Percentiles rank a stretch among this genome's conserved stretches.
Conservation (phyloP, 768 basidiomycete species). For the Mycena crocata region DNA sequence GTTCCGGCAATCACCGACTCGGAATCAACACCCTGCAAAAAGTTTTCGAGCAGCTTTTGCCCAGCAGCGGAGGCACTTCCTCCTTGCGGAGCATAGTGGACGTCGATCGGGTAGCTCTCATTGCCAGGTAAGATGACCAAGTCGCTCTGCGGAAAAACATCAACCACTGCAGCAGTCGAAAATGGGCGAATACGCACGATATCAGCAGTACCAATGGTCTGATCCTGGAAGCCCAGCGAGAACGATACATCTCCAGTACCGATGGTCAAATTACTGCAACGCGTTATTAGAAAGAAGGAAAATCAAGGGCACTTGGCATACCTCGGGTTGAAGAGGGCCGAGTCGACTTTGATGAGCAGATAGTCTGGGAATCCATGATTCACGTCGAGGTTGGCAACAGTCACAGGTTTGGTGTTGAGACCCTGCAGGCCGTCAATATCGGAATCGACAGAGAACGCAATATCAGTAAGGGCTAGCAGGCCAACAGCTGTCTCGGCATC, state of each 20-base stretch:
- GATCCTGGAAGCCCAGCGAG: constrained; percentile 63
- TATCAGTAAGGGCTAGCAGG: constrained; percentile 64
- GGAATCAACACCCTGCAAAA: constrained; percentile 71
- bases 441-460: constrained; percentile 69
- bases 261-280: constrained; percentile 55
- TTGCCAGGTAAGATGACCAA: constrained; percentile 72
- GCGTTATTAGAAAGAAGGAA: neutral
- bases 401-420: constrained; percentile 66
- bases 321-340: constrained; percentile 76
- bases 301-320: constrained; percentile 41
- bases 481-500: constrained; percentile 77
- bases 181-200: constrained; percentile 52
- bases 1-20: constrained; percentile 68
- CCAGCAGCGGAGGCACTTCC: constrained; percentile 62
- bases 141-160: constrained; percentile 51
- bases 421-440: constrained; percentile 74
- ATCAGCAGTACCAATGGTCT: constrained; percentile 69
- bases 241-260: constrained; percentile 76
- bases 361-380: constrained; percentile 73
- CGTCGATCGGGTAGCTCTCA: constrained; percentile 68
- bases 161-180: constrained; percentile 1
- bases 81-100: constrained; percentile 71
- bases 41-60: constrained; percentile 69
- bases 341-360: constrained; percentile 74
- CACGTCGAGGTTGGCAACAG: constrained; percentile 70